Conservation (phyloP, 148 eudicot genomes). For the Suaeda aralocaspica region DNA sequence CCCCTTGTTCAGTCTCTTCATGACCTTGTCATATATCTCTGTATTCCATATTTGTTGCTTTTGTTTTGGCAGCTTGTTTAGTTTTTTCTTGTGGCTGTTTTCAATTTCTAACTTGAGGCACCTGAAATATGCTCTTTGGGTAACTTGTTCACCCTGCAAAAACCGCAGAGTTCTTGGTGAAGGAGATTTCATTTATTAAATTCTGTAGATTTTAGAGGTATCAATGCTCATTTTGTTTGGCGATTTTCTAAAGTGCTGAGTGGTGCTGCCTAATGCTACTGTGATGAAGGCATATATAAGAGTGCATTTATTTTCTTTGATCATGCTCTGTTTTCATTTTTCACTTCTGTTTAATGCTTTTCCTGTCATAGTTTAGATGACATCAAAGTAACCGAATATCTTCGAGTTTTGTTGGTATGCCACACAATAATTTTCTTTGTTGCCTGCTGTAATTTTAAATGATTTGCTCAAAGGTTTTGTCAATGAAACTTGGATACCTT, state of each 20-base stretch:
- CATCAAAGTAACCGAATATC: too few relatives aligned
- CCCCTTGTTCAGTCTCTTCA: not conserved
- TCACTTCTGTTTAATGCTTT: not conserved
- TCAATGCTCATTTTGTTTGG: conserved; percentile 3
- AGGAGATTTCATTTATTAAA: not conserved
- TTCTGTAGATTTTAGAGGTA: not conserved
- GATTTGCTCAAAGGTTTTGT: too few relatives aligned
- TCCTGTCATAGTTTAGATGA: not conserved
- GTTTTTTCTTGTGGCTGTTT: conserved; percentile 1
- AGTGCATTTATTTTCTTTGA: not conserved
- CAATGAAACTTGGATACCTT: too few relatives aligned
- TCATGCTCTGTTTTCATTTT: not conserved
- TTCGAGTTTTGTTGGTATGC: too few relatives aligned
- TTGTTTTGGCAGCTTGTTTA: not conserved
- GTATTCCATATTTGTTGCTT: not conserved
- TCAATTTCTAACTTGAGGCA: not conserved
- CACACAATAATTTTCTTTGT: too few relatives aligned
- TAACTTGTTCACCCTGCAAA: conserved; percentile 5
- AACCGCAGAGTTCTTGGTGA: not conserved
- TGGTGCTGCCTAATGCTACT: not conserved
- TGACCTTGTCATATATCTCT: conserved; percentile 3
- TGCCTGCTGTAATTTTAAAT: too few relatives aligned
- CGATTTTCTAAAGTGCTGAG: not conserved
- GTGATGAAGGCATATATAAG: conserved; percentile 2
- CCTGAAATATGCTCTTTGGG: not conserved